Percentiles rank a stretch among this genome's conserved stretches.
Conservation (phyloP, 177 flowering plant genomes). For the Viscum album region DNA sequence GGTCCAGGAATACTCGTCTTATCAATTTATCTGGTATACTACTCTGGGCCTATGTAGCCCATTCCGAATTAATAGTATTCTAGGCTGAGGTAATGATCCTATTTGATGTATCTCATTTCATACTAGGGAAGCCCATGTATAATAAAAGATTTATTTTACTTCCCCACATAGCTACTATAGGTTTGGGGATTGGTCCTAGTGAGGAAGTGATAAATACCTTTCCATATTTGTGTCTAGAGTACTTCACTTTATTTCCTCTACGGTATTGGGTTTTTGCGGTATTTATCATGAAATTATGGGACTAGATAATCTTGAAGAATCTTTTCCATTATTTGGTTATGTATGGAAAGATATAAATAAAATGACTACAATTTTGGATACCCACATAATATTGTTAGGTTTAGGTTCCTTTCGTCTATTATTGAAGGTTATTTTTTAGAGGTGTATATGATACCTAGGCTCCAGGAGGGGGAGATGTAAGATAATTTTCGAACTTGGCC, state of each 20-base stretch:
- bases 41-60: no score
- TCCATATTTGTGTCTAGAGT: neutral
- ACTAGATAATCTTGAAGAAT: conserved; percentile 5
- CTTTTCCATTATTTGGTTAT: conserved; percentile 4
- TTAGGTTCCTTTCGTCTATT: neutral
- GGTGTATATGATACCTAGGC: neutral
- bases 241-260: neutral
- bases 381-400: neutral
- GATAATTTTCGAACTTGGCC: neutral
- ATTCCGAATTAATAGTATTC: no score
- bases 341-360: conserved; percentile 1
- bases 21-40: no score
- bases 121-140: conserved; percentile 11
- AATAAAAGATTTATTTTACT: conserved; percentile 19
- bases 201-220: neutral
- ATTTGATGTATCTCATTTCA: neutral
- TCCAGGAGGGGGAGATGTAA: neutral
- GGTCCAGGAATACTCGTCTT: no score
- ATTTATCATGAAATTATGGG: no score
- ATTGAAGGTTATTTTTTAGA: neutral
- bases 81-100: neutral
- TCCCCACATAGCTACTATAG: conserved; percentile 20
- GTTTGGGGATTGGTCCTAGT: conserved; percentile 14
- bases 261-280: no score
- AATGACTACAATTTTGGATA: conserved; percentile 2